A percentile compares a stretch with the other conserved stretches of the same genome.
Evolutionary conservation across 2,329 filamentous ascomycete genomes (phyloP).

Genomic region (Coleophoma crateriformis): DNA sequence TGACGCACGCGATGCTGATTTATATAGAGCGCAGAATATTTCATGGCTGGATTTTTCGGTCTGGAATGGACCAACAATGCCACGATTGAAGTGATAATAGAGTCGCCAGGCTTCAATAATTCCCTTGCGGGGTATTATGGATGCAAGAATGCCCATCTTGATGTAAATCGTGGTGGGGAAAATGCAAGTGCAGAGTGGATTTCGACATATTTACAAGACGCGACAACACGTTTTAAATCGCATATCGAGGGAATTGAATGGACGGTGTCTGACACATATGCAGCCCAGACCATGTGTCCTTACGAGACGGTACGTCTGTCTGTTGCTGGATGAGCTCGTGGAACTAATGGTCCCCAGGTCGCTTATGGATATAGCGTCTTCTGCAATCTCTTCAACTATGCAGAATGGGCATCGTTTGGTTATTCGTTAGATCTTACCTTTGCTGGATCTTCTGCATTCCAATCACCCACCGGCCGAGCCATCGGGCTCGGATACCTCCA

Average conservation of each 20-base stretch:
- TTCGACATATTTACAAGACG: slow-evolving; percentile 57
- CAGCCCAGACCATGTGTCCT: slow-evolving; percentile 66
- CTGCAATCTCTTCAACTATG: slow-evolving; percentile 68
- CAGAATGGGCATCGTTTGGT: slow-evolving; percentile 68
- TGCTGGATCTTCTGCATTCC: slow-evolving; percentile 38
- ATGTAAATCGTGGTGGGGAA: slow-evolving; percentile 40
- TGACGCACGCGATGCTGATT: too few relatives aligned
- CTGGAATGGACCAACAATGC: slow-evolving; percentile 68
- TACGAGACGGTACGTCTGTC: slow-evolving; percentile 56
- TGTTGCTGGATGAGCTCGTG: background rate
- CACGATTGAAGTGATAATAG: slow-evolving; percentile 68
- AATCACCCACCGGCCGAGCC: slow-evolving; percentile 43
- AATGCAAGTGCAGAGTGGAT: slow-evolving; percentile 56
- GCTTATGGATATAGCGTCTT: slow-evolving; percentile 70
- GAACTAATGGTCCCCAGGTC: slow-evolving; percentile 33
- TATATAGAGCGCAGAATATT: slow-evolving; percentile 56
- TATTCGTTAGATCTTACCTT: slow-evolving; percentile 67
- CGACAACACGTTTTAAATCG: slow-evolving; percentile 51
- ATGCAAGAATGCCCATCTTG: slow-evolving; percentile 54
- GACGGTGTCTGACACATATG: slow-evolving; percentile 58
- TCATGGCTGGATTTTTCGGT: slow-evolving; percentile 74
- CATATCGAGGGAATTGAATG: slow-evolving; percentile 56
- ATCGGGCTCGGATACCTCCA: slow-evolving; percentile 70
- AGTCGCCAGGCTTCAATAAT: slow-evolving; percentile 60
- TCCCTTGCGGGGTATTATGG: slow-evolving; percentile 62